A percentile compares a stretch with the other conserved stretches of the same genome.
Evolutionary conservation across 2,329 filamentous ascomycete species (phyloP).

Genomic region (Hypoxylon sp.): DNA sequence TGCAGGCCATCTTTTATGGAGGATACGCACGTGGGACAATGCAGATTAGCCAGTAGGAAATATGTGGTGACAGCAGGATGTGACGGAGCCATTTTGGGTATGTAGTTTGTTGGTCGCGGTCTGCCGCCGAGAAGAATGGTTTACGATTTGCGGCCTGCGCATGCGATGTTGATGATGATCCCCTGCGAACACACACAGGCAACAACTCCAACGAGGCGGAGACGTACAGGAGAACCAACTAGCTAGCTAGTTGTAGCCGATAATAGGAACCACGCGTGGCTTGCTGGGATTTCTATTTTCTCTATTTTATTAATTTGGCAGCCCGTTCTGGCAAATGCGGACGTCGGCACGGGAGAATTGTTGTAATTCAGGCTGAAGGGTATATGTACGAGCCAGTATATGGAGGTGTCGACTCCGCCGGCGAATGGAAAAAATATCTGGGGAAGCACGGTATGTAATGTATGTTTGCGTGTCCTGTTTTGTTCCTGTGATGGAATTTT

Average conservation of each 20-base stretch:
- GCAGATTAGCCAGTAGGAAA: constrained; percentile 76
- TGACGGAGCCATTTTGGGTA: constrained; percentile 39
- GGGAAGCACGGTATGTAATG: constrained; percentile 6
- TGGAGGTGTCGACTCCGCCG: constrained; percentile 15
- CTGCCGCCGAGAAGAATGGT: constrained; percentile 19
- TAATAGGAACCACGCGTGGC: constrained; percentile 19
- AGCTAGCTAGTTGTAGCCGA: constrained; percentile 17
- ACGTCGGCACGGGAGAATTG: constrained; percentile 29
- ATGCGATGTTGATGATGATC: constrained; percentile 20
- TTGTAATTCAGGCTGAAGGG: constrained; percentile 38
- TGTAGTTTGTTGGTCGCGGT: constrained; percentile 24
- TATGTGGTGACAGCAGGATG: constrained; percentile 58
- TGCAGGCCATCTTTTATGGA: constrained; percentile 68
- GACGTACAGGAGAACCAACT: constrained; percentile 28
- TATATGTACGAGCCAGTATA: constrained; percentile 24
- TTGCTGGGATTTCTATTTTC: too few relatives aligned
- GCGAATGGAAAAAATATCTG: constrained; percentile 14
- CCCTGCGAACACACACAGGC: too few relatives aligned
- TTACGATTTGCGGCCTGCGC: constrained; percentile 10
- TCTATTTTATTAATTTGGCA: constrained; percentile 27
- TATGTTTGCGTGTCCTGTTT: too few relatives aligned
- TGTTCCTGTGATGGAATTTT: too few relatives aligned
- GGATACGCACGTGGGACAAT: constrained; percentile 78
- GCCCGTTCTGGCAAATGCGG: constrained; percentile 34
- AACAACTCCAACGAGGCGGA: constrained; percentile 30